Evolutionary conservation across 2,329 filamentous ascomycete species (phyloP), one percentile per base, ranked within the genome.

Genomic region (Sporothrix curviconia): DNA sequence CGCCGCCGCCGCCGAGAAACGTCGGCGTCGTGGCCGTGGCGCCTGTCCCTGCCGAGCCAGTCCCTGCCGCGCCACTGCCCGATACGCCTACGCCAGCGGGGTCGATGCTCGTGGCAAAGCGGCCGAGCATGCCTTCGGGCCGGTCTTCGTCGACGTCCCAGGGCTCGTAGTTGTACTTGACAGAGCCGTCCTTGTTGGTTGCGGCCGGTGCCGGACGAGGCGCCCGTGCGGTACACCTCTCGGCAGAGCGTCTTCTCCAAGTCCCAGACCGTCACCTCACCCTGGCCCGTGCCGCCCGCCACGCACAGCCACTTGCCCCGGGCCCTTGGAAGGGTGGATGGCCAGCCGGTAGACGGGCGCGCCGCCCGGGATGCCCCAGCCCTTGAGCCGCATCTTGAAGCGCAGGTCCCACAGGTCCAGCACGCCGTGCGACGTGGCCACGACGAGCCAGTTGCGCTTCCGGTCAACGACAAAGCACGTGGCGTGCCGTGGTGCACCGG

Each of bases 201-300:
- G 28, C 34, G 28, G 36, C 32, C 15, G 17, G 40, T 3, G 50
- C 19, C 9, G n/a, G 22, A 24, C 1, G 17, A 36, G 3, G 32
- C 40, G 19, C 84, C 80, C 69, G 69, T 87, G 73, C 90, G 85
- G 69, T 95, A 96, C 1, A 96, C 86, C 69, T 97, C 92, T 59
- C 90, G 83, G 67, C 94, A 99, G 46, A 88, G 81, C 7, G 85
- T 84, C 72, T 92, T 95, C 68, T 97, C 92, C 15, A 97, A 78
- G 67, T 97, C 94, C 94, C 94, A 99, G 1, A 95, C 88, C 0
- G 90, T 95, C 32, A 99, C 83, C 68, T 99, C 94, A 15, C 90
- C 90, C 60, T 89, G 85, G 4, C 85, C 88, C 7, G 89, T 95
- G 8, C 92, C 92, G 15, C 92, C 92, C 3, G 91, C 87, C 8